Evolutionary conservation across 768 basidiomycete species (phyloP).

Genomic region (Trametes coccinea): DNA sequence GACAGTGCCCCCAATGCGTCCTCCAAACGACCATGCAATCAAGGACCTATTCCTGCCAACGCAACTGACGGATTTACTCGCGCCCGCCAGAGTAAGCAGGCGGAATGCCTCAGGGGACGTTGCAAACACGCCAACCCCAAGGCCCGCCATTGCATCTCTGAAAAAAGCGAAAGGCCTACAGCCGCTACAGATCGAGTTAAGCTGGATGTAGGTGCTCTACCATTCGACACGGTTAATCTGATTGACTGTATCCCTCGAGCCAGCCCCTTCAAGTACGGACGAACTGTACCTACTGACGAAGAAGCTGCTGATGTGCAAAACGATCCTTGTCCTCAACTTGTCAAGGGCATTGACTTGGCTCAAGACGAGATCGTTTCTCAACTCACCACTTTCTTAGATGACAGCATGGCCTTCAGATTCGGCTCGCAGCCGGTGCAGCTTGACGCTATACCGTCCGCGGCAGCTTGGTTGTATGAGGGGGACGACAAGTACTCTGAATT

Average conservation of each 20-base stretch:
- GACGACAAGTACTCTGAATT: neutral
- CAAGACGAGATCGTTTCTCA: conserved; percentile 23
- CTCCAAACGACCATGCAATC: conserved; percentile 51
- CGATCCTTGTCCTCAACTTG: conserved; percentile 6
- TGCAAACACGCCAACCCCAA: neutral
- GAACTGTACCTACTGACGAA: conserved; percentile 30
- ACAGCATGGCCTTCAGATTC: conserved; percentile 2
- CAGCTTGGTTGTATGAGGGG: neutral
- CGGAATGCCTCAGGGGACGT: neutral
- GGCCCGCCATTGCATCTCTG: conserved; percentile 35
- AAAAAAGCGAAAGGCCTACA: conserved; percentile 60
- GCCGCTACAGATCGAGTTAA: conserved; percentile 58
- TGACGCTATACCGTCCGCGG: neutral
- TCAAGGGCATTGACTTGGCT: conserved; percentile 6
- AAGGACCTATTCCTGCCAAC: conserved; percentile 30
- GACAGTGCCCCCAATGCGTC: conserved; percentile 55
- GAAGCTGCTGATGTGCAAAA: conserved; percentile 23
- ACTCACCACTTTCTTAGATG: conserved; percentile 18
- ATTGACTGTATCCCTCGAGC: neutral
- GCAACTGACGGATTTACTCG: conserved; percentile 7
- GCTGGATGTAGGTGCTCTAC: conserved; percentile 58
- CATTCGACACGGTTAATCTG: neutral
- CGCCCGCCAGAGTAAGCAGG: conserved; percentile 21
- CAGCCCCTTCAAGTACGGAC: conserved; percentile 33
- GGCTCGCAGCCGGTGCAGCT: neutral